Conservation (phyloP, 1,284 basidiomycete genomes). For the Naganishia sp. region DNA sequence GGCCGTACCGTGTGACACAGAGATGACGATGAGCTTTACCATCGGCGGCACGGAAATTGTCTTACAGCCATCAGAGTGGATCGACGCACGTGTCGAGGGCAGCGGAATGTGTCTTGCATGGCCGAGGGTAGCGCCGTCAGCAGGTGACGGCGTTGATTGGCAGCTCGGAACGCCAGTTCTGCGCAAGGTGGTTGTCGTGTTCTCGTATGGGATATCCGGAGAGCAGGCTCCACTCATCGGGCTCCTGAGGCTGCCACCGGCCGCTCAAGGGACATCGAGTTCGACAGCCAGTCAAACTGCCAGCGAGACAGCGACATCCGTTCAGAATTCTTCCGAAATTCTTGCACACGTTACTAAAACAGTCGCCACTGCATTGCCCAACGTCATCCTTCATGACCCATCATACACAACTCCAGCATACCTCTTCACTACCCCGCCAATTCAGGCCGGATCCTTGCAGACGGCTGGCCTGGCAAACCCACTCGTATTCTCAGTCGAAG, state of each 20-base stretch:
- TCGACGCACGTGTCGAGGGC: constrained; percentile 70
- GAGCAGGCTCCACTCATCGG: constrained; percentile 48
- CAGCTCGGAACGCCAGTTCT: constrained; percentile 80
- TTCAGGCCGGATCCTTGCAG: constrained; percentile 50
- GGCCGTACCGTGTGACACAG: constrained; percentile 76
- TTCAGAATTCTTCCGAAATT: constrained; percentile 58
- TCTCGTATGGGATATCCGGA: constrained; percentile 58
- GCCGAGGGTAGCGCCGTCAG: constrained; percentile 69
- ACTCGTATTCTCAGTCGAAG: constrained; percentile 36
- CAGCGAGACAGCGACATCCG: constrained; percentile 32
- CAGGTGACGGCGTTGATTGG: constrained; percentile 80
- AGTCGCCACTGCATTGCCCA: constrained; percentile 70
- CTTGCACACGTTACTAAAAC: constrained; percentile 67
- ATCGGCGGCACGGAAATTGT: constrained; percentile 63
- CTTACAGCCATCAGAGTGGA: constrained; percentile 76
- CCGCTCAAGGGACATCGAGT: constrained; percentile 10
- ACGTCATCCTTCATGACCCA: constrained; percentile 69
- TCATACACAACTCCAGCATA: constrained; percentile 67
- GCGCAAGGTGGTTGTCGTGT: constrained; percentile 77
- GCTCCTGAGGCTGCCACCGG: constrained; percentile 42
- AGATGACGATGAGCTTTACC: constrained; percentile 66
- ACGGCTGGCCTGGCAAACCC: constrained; percentile 41
- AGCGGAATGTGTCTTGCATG: constrained; percentile 75
- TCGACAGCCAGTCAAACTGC: background rate
- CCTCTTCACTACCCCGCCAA: constrained; percentile 62